phyloP scores from a whole-genome alignment of 805 yeast genomes.

The Wickerhamiella kurtzmanii region DNA sequence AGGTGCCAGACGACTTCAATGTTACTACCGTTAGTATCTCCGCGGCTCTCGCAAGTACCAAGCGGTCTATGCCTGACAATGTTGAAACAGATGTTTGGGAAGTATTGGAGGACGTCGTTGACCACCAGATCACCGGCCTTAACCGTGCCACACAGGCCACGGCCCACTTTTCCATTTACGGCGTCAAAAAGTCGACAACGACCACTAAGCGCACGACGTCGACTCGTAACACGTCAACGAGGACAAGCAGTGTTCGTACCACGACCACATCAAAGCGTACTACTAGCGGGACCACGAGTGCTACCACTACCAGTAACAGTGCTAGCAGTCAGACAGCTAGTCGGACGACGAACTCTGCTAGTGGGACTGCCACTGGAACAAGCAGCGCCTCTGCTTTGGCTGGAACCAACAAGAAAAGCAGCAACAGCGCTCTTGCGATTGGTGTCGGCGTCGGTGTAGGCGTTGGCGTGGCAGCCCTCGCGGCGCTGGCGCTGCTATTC shows the following conservation, averaged over 20 bases:
- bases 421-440: constrained; percentile 56
- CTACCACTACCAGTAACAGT: constrained; percentile 22
- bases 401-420: constrained; percentile 11
- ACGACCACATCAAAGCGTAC: constrained; percentile 20
- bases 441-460: constrained; percentile 87
- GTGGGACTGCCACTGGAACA: constrained; percentile 24
- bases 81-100: too few relatives aligned
- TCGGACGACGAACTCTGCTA: constrained; percentile 8
- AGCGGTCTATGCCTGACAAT: constrained; percentile 15
- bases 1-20: constrained; percentile 40
- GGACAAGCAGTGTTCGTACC: constrained; percentile 23
- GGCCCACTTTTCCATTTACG: constrained; percentile 14
- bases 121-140: constrained; percentile 12
- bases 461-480: constrained; percentile 35
- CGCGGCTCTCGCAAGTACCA: constrained; percentile 38
- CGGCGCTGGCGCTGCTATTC: constrained; percentile 38
- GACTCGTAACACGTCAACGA: too few relatives aligned
- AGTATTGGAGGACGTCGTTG: constrained; percentile 25
- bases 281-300: constrained; percentile 15
- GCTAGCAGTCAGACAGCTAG: constrained; percentile 19
- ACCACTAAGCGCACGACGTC: too few relatives aligned
- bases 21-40: constrained; percentile 31
- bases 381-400: constrained; percentile 17
- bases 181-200: constrained; percentile 14
- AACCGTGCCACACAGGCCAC: constrained; percentile 9